A percentile compares a stretch with the other conserved stretches of the same genome.
These are phyloP conservation scores for Aspergillus transmontanensis DNA, from an alignment of 2,329 filamentous ascomycete genomes.

Conservation along the genomic window DNA sequence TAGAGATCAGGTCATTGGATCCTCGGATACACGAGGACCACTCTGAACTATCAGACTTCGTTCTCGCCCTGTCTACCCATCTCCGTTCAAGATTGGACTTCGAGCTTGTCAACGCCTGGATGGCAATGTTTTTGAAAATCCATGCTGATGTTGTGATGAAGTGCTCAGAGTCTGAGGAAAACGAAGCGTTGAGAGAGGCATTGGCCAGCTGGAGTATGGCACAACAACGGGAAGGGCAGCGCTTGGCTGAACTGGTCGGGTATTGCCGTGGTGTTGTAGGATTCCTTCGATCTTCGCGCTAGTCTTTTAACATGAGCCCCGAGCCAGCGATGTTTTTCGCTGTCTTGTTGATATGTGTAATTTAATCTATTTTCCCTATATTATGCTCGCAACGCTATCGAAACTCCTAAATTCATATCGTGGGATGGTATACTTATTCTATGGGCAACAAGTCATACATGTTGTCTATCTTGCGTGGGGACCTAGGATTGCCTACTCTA, in stretches of 20 bases:
- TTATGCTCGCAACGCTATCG: not conserved
- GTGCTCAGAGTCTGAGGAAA: constrained; percentile 46
- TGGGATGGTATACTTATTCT: not conserved
- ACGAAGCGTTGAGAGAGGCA: constrained; percentile 55
- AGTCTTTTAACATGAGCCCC: not conserved
- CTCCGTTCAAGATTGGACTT: constrained; percentile 76
- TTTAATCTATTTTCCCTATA: not conserved
- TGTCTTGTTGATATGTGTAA: not conserved
- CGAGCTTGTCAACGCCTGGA: constrained; percentile 94
- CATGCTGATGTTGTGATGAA: constrained; percentile 65
- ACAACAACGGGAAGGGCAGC: constrained; percentile 70
- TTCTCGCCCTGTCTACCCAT: constrained; percentile 74
- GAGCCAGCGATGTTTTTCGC: not conserved
- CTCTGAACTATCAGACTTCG: constrained; percentile 77
- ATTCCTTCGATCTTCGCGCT: constrained; percentile 68
- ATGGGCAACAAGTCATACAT: constrained; percentile 14
- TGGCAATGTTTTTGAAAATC: constrained; percentile 86
- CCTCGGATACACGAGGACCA: constrained; percentile 45
- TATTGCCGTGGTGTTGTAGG: constrained; percentile 85
- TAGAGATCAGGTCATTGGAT: constrained; percentile 82
- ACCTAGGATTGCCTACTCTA: not conserved
- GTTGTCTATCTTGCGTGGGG: constrained; percentile 5
- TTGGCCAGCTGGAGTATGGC: constrained; percentile 71
- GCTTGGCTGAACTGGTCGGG: constrained; percentile 76
- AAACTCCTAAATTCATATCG: not conserved